These are phyloP conservation scores for Malus sieversii DNA, from an alignment of 306 rosid genomes.

Conservation along the genomic window DNA sequence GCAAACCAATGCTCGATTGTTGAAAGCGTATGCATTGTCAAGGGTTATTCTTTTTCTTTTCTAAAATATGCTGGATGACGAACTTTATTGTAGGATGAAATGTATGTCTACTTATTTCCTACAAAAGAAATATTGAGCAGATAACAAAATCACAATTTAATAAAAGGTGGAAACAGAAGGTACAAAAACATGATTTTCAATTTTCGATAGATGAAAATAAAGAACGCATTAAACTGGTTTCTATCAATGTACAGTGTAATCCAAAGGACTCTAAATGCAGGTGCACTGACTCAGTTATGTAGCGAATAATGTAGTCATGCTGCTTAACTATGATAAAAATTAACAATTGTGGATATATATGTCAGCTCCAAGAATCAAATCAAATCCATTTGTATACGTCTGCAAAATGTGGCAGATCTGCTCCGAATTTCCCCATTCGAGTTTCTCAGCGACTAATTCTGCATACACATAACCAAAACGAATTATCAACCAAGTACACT, in stretches of 20 bases:
- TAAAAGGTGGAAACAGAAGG: neutral
- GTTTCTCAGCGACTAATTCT: conserved; percentile 66
- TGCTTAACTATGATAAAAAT: conserved; percentile 11
- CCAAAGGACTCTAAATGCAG: neutral
- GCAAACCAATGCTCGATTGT: conserved; percentile 66
- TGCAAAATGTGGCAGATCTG: conserved; percentile 54
- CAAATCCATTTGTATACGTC: conserved; percentile 59
- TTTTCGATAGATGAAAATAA: too few species aligned
- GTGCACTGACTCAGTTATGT: neutral
- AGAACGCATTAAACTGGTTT: neutral
- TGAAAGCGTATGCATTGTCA: conserved; percentile 79
- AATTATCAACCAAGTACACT: neutral
- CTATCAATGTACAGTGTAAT: neutral
- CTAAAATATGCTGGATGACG: neutral
- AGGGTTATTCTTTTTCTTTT: conserved; percentile 26
- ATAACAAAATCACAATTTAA: neutral
- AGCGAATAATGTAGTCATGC: neutral
- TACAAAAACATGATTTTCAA: neutral
- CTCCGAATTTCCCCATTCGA: conserved; percentile 83
- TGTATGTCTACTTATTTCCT: neutral
- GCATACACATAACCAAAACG: conserved; percentile 13
- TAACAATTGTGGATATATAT: conserved; percentile 60
- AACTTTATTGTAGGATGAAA: neutral
- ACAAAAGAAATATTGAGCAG: neutral
- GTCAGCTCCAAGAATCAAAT: conserved; percentile 88